A percentile compares a stretch with the other conserved stretches of the same genome.
These are phyloP conservation scores for Capsicum chinense DNA, from an alignment of 257 asterid genomes.

Conservation along the genomic window DNA sequence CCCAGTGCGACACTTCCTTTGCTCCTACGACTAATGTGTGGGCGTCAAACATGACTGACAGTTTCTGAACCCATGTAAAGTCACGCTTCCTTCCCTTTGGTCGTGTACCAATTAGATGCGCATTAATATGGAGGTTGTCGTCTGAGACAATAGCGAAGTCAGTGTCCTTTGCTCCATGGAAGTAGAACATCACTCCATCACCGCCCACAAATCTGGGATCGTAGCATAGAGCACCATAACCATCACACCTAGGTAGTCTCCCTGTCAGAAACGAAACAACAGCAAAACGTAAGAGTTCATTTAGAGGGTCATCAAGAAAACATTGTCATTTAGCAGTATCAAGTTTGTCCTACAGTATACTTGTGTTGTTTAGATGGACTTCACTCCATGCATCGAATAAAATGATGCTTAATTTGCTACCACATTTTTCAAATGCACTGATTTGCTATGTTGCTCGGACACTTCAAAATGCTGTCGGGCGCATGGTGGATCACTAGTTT, in stretches of 20 bases:
- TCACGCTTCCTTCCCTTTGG: conserved; percentile 72
- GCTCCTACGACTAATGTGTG: conserved; percentile 65
- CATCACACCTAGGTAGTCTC: conserved; percentile 70
- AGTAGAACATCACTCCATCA: conserved; percentile 81
- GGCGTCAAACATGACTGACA: conserved; percentile 60
- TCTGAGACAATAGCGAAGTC: conserved; percentile 69
- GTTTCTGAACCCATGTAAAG: conserved; percentile 81
- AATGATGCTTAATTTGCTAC: neutral
- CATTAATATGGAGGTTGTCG: conserved; percentile 71
- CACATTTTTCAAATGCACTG: neutral
- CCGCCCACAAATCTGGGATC: conserved; percentile 86
- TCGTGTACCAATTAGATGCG: conserved; percentile 69
- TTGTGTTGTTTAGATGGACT: neutral
- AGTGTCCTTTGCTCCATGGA: conserved; percentile 69
- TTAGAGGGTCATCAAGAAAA: neutral
- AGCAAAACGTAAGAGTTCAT: conserved; percentile 12
- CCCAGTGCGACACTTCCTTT: conserved; percentile 56
- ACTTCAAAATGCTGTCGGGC: neutral
- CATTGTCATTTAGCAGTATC: neutral
- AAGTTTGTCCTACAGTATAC: neutral
- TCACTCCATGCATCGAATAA: neutral
- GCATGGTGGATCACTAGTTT: neutral
- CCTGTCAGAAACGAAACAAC: conserved; percentile 39
- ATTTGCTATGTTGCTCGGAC: neutral
- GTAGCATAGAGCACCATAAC: conserved; percentile 65